A percentile compares a stretch with the other conserved stretches of the same genome.
These are phyloP conservation scores for Radiomyces spectabilis DNA, from an alignment of 192 early-diverging fungal genomes.

Conservation along the genomic window DNA sequence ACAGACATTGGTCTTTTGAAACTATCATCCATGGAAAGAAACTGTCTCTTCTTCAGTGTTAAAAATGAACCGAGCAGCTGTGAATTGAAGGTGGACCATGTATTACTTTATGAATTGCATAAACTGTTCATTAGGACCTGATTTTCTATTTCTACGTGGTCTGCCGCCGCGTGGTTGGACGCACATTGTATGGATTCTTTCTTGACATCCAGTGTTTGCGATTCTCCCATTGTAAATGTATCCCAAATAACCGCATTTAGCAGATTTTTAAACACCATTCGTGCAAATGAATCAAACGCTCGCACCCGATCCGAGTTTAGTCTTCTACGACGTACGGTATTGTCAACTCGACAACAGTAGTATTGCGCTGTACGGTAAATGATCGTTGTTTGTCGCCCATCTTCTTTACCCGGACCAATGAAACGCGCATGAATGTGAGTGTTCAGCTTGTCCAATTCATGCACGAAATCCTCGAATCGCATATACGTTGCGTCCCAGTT, in stretches of 20 bases:
- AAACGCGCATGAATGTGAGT: constrained; percentile 23
- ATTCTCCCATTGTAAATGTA: constrained; percentile 29
- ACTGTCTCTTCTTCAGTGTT: too few relatives aligned
- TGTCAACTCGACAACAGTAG: constrained; percentile 41
- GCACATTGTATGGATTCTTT: constrained; percentile 20
- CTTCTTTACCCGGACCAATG: neutral
- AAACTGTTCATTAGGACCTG: constrained; percentile 32
- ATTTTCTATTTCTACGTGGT: constrained; percentile 44
- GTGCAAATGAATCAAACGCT: constrained; percentile 19
- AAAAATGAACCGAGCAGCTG: too few relatives aligned
- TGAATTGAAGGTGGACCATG: too few relatives aligned
- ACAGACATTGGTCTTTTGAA: too few relatives aligned
- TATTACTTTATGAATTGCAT: constrained; percentile 25
- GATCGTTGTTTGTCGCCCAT: constrained; percentile 13
- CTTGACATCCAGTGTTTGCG: constrained; percentile 21
- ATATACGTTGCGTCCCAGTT: constrained; percentile 46
- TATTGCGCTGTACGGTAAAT: constrained; percentile 44
- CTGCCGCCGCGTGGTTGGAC: constrained; percentile 42
- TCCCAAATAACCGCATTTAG: constrained; percentile 33
- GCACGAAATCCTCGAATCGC: constrained; percentile 18
- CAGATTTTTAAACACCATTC: constrained; percentile 14
- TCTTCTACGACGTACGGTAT: constrained; percentile 8
- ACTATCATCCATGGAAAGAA: too few relatives aligned
- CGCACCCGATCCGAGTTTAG: constrained; percentile 20
- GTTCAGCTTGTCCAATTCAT: constrained; percentile 18